Evolutionary conservation across 495 filamentous ascomycete species (phyloP).

Genomic region (Penicillium cataractarum): DNA sequence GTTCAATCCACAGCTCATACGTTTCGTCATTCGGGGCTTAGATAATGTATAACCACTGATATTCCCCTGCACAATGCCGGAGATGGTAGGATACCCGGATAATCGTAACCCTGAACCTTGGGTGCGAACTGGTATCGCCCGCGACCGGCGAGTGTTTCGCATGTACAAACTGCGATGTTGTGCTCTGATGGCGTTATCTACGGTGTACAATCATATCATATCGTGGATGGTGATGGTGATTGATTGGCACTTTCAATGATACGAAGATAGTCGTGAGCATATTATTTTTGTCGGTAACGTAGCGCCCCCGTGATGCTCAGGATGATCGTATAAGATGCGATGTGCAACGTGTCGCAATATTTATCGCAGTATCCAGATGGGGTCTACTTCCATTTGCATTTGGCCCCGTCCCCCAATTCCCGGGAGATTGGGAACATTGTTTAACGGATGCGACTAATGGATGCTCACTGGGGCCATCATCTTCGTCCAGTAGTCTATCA

Average conservation of each 20-base stretch:
- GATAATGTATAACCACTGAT: background rate
- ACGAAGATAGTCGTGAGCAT: background rate
- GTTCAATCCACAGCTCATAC: background rate
- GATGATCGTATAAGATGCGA: slow-evolving; percentile 13
- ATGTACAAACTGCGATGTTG: background rate
- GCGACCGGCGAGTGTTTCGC: background rate
- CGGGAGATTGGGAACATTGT: background rate
- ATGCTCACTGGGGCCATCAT: background rate
- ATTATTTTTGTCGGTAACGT: background rate
- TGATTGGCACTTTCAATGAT: background rate
- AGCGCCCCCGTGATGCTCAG: slow-evolving; percentile 10
- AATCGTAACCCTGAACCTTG: background rate
- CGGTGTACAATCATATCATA: background rate
- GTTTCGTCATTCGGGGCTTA: background rate
- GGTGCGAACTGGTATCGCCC: background rate
- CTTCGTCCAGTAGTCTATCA: too few relatives aligned
- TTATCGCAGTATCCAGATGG: background rate
- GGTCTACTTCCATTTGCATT: too few relatives aligned
- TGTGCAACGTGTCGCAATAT: slow-evolving; percentile 12
- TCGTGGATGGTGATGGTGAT: background rate
- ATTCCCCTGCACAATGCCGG: background rate
- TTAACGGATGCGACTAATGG: background rate
- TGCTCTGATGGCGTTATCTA: background rate
- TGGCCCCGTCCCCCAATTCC: background rate
- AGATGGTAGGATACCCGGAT: background rate